Percentiles rank a stretch among this genome's conserved stretches.
These are phyloP conservation scores for Globisporangium iwayamae DNA, from an alignment of 352 stramenopile genomes.

Conservation along the genomic window DNA sequence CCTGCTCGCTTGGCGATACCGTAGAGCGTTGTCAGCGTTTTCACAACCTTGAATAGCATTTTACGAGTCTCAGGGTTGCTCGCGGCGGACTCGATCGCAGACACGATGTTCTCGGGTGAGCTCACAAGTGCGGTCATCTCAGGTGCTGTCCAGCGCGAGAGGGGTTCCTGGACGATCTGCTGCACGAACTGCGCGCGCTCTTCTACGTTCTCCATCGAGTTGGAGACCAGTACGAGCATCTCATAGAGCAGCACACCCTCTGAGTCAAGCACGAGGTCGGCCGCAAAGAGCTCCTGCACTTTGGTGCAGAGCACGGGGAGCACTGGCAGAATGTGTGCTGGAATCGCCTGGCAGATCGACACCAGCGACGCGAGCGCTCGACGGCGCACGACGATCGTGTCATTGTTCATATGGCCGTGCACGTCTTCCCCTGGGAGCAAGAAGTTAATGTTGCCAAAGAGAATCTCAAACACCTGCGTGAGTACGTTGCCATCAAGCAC, in stretches of 20 bases:
- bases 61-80: conserved; percentile 40
- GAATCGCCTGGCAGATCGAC: conserved; percentile 74
- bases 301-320: conserved; percentile 65
- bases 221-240: conserved; percentile 78
- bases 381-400: conserved; percentile 66
- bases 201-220: conserved; percentile 63
- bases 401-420: conserved; percentile 58
- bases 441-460: conserved; percentile 76
- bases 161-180: conserved; percentile 68
- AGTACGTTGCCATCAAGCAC: conserved; percentile 49
- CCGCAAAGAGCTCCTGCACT: conserved; percentile 66
- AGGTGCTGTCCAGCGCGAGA: conserved; percentile 56
- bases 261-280: conserved; percentile 65
- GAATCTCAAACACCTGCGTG: conserved; percentile 69
- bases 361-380: conserved; percentile 68
- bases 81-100: conserved; percentile 41
- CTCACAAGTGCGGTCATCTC: conserved; percentile 64
- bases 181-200: conserved; percentile 65
- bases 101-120: conserved; percentile 49
- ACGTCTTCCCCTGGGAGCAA: conserved; percentile 63
- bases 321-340: conserved; percentile 71
- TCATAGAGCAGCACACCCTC: conserved; percentile 80
- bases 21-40: conserved; percentile 79
- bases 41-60: conserved; percentile 51
- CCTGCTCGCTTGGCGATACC: conserved; percentile 63